Conservation (phyloP, 768 basidiomycete genomes). For the Kwoniella dendrophila region DNA sequence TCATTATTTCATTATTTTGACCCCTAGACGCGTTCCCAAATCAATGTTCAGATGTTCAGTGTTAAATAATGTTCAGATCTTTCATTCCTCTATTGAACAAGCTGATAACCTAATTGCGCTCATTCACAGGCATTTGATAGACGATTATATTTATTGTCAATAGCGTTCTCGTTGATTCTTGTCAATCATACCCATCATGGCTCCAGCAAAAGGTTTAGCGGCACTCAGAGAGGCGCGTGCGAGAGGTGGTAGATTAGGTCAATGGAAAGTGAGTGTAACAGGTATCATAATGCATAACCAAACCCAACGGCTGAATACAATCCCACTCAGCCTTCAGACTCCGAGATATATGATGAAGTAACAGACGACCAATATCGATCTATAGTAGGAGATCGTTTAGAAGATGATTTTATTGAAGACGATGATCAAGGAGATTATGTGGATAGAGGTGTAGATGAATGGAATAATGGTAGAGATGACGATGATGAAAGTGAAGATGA, state of each 20-base stretch:
- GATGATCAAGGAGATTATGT: conserved; percentile 88
- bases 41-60: not conserved
- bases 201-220: conserved; percentile 43
- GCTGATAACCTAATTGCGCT: no score
- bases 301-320: not conserved
- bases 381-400: conserved; percentile 79
- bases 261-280: conserved; percentile 53
- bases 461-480: conserved; percentile 59
- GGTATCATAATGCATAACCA: not conserved
- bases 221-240: conserved; percentile 56
- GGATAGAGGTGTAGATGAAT: conserved; percentile 97
- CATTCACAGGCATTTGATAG: no score
- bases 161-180: no score
- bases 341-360: conserved; percentile 81
- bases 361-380: conserved; percentile 82
- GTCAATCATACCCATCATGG: conserved; percentile 2
- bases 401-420: conserved; percentile 95
- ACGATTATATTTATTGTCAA: no score
- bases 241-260: conserved; percentile 52
- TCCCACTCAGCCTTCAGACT: conserved; percentile 61
- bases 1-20: not conserved
- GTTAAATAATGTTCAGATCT: no score
- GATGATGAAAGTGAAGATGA: conserved; percentile 63
- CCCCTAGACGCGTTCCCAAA: not conserved
- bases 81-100: no score